phyloP scores from a whole-genome alignment of 2,329 filamentous ascomycete genomes.

The Diaporthe destruens region DNA sequence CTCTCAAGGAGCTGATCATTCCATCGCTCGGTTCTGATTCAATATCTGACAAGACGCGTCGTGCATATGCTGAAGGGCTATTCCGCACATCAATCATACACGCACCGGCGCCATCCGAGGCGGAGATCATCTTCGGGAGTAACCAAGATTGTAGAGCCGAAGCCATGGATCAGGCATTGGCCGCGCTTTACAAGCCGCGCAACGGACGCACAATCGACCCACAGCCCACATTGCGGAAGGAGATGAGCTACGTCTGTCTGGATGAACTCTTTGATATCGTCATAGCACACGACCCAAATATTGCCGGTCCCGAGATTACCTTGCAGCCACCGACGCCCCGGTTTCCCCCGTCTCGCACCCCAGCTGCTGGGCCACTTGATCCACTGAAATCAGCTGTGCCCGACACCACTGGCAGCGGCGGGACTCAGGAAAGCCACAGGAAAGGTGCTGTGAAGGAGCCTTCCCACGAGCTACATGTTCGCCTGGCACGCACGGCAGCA shows the following conservation, averaged over 20 bases:
- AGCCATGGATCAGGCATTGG: constrained; percentile 60
- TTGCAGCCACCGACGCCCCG: constrained; percentile 61
- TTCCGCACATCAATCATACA: constrained; percentile 89
- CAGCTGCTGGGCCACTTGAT: constrained; percentile 43
- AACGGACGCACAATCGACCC: constrained; percentile 80
- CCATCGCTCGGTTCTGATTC: constrained; percentile 75
- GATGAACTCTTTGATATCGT: constrained; percentile 82
- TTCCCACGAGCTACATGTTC: constrained; percentile 58
- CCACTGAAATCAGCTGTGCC: constrained; percentile 39
- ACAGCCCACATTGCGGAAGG: constrained; percentile 71
- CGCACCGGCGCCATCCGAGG: constrained; percentile 67
- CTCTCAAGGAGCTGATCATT: constrained; percentile 78
- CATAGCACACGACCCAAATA: constrained; percentile 59
- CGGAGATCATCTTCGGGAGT: constrained; percentile 66
- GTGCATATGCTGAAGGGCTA: constrained; percentile 78
- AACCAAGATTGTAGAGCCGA: constrained; percentile 56
- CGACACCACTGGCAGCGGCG: constrained; percentile 38
- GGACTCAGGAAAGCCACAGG: constrained; percentile 39
- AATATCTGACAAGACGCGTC: constrained; percentile 76
- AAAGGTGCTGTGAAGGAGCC: constrained; percentile 45
- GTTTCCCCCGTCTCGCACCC: constrained; percentile 49
- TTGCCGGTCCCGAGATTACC: constrained; percentile 52
- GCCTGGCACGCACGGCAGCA: constrained; percentile 80
- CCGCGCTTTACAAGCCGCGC: constrained; percentile 73
- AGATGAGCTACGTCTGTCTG: constrained; percentile 84